phyloP scores from a whole-genome alignment of 441 rosid genomes.

The Francoa sonchifolia region DNA sequence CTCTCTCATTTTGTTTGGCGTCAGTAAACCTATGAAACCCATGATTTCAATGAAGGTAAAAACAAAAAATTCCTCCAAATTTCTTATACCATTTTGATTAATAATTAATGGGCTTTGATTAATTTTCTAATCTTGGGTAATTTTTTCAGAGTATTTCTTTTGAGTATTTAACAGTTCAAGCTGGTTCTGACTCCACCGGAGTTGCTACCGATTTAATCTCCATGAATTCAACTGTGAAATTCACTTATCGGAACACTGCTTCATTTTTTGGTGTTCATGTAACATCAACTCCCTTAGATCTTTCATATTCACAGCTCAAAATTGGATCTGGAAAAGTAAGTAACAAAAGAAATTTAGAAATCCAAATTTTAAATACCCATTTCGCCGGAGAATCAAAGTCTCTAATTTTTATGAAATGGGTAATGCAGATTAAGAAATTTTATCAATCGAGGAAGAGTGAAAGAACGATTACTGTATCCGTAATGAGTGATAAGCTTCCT shows the following conservation, averaged over 20 bases:
- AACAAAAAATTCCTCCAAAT: too few species aligned
- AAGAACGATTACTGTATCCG: slow-evolving; percentile 39
- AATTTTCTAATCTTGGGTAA: neutral
- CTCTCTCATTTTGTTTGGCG: slow-evolving; percentile 78
- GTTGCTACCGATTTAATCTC: slow-evolving; percentile 84
- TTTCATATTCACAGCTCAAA: slow-evolving; percentile 43
- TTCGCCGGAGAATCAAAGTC: too few species aligned
- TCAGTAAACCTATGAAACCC: slow-evolving; percentile 77
- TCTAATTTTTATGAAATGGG: slow-evolving; percentile 11
- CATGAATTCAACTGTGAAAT: slow-evolving; percentile 56
- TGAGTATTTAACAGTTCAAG: slow-evolving; percentile 70
- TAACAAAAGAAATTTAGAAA: too few species aligned
- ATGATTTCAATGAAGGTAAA: slow-evolving; percentile 72
- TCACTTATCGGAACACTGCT: slow-evolving; percentile 70
- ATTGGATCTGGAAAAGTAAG: slow-evolving; percentile 78
- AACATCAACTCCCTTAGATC: slow-evolving; percentile 61
- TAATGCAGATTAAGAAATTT: slow-evolving; percentile 57
- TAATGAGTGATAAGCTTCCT: slow-evolving; percentile 60
- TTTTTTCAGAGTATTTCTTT: slow-evolving; percentile 48
- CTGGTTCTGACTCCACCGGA: slow-evolving; percentile 80
- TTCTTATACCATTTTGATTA: neutral
- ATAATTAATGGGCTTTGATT: neutral
- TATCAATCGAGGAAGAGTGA: slow-evolving; percentile 71
- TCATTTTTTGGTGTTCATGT: slow-evolving; percentile 93
- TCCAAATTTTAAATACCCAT: too few species aligned